Evolutionary conservation across 306 rosid species (phyloP).

Genomic region (Citrullus mucosospermus): DNA sequence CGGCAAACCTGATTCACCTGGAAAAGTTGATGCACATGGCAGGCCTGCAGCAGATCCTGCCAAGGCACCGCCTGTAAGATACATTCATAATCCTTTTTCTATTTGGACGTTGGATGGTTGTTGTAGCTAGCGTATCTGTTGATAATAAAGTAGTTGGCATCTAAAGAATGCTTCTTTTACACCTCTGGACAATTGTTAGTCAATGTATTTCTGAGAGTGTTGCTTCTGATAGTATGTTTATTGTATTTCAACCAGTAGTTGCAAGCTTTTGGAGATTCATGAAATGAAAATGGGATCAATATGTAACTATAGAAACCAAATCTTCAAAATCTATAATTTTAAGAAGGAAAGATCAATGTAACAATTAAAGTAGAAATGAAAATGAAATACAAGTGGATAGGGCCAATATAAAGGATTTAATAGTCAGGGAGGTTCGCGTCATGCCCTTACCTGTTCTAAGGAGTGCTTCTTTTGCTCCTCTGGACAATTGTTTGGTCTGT

Average conservation of each 20-base stretch:
- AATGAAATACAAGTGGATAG: slow-evolving; percentile 12
- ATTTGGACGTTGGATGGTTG: neutral
- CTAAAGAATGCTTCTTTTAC: neutral
- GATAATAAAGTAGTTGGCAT: neutral
- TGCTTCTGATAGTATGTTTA: neutral
- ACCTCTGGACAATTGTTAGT: neutral
- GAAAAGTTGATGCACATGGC: slow-evolving; percentile 3
- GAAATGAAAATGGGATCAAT: neutral
- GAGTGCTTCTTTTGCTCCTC: slow-evolving; percentile 6
- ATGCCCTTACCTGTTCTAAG: slow-evolving; percentile 61
- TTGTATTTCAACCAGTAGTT: too few species aligned
- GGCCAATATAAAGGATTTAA: slow-evolving; percentile 34
- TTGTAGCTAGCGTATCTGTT: neutral
- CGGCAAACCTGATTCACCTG: slow-evolving; percentile 8
- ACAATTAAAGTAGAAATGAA: slow-evolving; percentile 9
- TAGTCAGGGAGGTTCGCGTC: slow-evolving; percentile 34
- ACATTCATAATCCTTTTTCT: neutral
- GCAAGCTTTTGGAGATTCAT: neutral
- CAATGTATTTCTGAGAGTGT: neutral
- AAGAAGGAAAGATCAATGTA: neutral
- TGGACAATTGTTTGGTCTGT: neutral
- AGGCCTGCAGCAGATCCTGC: neutral
- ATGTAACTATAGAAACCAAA: neutral
- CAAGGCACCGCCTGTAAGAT: slow-evolving; percentile 8
- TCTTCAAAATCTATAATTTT: neutral